Percentiles rank a stretch among this genome's conserved stretches.
Conservation (phyloP, 495 filamentous ascomycete species). For the Aspergillus conjunctus region DNA sequence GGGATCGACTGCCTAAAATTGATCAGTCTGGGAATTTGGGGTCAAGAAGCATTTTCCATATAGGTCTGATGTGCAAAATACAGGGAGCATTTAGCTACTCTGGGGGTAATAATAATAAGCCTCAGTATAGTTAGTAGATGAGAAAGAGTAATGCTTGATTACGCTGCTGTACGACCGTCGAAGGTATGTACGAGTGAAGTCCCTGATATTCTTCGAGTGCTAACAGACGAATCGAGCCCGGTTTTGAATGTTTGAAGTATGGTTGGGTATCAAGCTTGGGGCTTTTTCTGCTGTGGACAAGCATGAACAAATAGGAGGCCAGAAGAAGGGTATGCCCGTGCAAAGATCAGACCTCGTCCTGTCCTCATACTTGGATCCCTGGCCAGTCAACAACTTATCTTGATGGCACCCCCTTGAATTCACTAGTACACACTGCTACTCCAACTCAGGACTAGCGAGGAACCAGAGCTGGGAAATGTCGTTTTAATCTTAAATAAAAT, state of each 20-base stretch:
- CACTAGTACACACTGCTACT: not conserved
- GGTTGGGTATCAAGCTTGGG: not conserved
- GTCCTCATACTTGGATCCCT: not conserved
- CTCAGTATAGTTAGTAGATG: too few species aligned
- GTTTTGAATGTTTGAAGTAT: not conserved
- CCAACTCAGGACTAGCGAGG: not conserved
- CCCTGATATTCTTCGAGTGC: not conserved
- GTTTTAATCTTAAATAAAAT: too few species aligned
- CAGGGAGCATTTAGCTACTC: too few species aligned
- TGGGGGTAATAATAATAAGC: too few species aligned
- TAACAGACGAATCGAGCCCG: not conserved
- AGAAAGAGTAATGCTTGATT: not conserved
- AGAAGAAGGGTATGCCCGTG: not conserved
- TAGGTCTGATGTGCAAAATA: not conserved
- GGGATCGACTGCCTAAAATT: slow-evolving; percentile 10
- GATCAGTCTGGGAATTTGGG: slow-evolving; percentile 4
- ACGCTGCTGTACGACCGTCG: not conserved
- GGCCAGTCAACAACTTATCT: not conserved
- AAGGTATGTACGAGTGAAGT: not conserved
- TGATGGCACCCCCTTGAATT: not conserved
- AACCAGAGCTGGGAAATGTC: not conserved
- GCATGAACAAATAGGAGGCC: not conserved
- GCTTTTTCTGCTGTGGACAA: not conserved
- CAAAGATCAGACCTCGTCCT: too few species aligned
- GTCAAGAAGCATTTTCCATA: not conserved